These are phyloP conservation scores for Helicostylum pulchrum DNA, from an alignment of 192 early-diverging fungal genomes.

Conservation along the genomic window DNA sequence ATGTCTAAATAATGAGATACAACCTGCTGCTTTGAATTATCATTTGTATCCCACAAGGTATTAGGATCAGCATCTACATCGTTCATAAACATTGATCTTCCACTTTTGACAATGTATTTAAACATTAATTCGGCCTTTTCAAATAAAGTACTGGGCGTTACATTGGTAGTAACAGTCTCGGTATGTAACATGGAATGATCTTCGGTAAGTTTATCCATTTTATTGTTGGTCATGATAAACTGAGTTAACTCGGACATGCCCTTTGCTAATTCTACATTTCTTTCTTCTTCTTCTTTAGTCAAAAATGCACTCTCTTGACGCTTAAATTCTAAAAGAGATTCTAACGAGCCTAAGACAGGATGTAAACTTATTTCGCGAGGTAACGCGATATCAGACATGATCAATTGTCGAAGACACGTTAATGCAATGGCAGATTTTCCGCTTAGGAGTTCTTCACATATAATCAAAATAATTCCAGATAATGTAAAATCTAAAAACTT, in stretches of 20 bases:
- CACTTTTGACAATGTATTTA: conserved; percentile 34
- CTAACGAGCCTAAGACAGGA: conserved; percentile 11
- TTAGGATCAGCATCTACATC: conserved; percentile 34
- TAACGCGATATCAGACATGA: background rate
- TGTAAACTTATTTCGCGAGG: background rate
- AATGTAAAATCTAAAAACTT: conserved; percentile 31
- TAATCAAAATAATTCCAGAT: conserved; percentile 13
- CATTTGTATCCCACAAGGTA: conserved; percentile 16
- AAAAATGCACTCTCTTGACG: conserved; percentile 9
- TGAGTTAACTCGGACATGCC: background rate
- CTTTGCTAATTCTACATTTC: background rate
- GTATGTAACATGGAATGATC: background rate
- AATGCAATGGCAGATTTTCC: conserved; percentile 7
- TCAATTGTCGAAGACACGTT: conserved; percentile 8
- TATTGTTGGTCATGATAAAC: background rate
- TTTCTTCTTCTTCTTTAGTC: background rate
- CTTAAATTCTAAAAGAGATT: conserved; percentile 10
- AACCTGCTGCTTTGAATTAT: conserved; percentile 11
- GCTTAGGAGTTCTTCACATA: conserved; percentile 32
- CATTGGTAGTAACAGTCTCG: conserved; percentile 15
- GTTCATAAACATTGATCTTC: conserved; percentile 39
- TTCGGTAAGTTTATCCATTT: background rate
- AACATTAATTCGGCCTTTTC: conserved; percentile 33
- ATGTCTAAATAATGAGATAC: conserved; percentile 37
- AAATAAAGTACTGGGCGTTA: conserved; percentile 21